phyloP scores from a whole-genome alignment of 2,329 filamentous ascomycete species.

The Sclerotinia subarctica region DNA sequence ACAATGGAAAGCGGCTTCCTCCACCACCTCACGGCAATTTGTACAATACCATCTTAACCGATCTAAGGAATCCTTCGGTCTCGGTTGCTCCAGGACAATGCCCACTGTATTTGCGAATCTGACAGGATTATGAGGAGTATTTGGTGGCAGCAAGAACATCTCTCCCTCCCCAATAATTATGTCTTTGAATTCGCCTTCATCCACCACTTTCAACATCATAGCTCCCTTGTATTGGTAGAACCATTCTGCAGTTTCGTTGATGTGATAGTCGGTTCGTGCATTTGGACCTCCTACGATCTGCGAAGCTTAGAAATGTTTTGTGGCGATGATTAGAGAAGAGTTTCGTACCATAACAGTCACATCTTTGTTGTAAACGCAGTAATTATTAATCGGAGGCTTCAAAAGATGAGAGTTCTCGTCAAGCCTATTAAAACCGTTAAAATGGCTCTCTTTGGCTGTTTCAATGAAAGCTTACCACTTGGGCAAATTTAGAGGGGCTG shows the following conservation, averaged over 20 bases:
- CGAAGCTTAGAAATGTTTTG: constrained; percentile 11
- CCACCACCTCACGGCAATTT: constrained; percentile 67
- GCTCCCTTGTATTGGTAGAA: constrained; percentile 95
- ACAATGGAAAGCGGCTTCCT: constrained; percentile 85
- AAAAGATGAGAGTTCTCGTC: constrained; percentile 81
- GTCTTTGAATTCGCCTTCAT: constrained; percentile 70
- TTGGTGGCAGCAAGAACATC: constrained; percentile 88
- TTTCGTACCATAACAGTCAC: constrained; percentile 72
- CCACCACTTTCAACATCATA: constrained; percentile 91
- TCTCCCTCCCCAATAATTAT: constrained; percentile 89
- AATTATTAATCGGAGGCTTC: constrained; percentile 92
- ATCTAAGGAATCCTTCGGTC: constrained; percentile 69
- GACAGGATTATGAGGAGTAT: constrained; percentile 95
- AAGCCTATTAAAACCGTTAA: constrained; percentile 59
- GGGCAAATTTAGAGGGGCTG: constrained; percentile 35
- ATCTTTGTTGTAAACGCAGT: constrained; percentile 86
- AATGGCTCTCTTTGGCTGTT: not conserved
- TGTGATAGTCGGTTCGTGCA: constrained; percentile 95
- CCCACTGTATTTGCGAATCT: constrained; percentile 93
- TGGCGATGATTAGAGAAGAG: not conserved
- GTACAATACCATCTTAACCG: constrained; percentile 87
- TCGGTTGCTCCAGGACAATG: constrained; percentile 82
- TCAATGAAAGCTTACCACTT: constrained; percentile 32
- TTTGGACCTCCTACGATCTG: constrained; percentile 94
- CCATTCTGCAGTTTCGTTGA: constrained; percentile 94